Evolutionary conservation across 202 grass and related monocot genomes (phyloP), one percentile per base, ranked within the genome.

Genomic region (Brachypodium distachyon): DNA sequence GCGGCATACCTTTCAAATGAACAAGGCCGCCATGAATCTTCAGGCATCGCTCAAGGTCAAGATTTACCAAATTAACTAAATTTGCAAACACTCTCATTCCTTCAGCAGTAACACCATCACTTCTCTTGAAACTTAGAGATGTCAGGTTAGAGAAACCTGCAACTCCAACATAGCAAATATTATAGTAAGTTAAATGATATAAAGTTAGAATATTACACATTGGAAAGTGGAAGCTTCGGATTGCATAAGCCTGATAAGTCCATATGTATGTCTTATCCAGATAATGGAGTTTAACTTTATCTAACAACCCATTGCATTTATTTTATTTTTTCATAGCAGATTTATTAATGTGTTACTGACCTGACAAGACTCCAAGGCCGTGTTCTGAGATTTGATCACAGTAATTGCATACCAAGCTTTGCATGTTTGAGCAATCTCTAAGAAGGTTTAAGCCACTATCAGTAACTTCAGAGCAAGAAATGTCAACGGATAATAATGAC

Each of bases 381-480:
- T 64, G n/a, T 74, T 95, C 81, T n/a, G 89, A 95, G 13, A 98
- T 92, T 64, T 81, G 77, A 26, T 98, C 96, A 81, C 89, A 98
- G 36, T 95, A 98, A 80, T 98, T 90, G 81, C 86, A 98, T 70
- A 70, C 72, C 80, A 95, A 84, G 39, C 38, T 90, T 82, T 98
- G 86, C 22, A 98, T 65, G 27, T 76, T 90, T 79, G 85, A 66
- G 48, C 91, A 98, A 78, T 87, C 70, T 84, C 78, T 94, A 34
- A 98, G 85, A 69, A 86, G 59, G 82, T 66, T 70, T 61, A 98
- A 63, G 41, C 91, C 95, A 76, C n/a, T 62, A 74, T 95, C 87
- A 41, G 91, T 88, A 66, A 98, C 85, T 34, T 98, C 95, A 39
- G 95, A 98, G 75, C 84, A 94, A 86, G 91, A 92, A 70, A 98